Evolutionary conservation across 2,329 filamentous ascomycete species (phyloP).

Genomic region (Leptoxyphium fumago): DNA sequence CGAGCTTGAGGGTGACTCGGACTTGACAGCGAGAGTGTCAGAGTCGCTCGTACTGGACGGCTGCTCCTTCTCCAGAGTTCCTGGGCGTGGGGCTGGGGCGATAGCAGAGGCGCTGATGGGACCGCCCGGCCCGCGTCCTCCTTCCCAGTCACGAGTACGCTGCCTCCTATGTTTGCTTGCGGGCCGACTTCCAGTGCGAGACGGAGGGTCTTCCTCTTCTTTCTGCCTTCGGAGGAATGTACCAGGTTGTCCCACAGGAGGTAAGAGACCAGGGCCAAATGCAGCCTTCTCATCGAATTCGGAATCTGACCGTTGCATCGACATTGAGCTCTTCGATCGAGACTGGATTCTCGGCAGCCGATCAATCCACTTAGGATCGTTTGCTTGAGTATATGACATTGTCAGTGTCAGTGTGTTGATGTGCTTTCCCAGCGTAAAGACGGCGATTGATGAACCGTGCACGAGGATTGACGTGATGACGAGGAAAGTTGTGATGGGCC

Average conservation of each 20-base stretch:
- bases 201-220: constrained; percentile 56
- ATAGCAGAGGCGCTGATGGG: constrained; percentile 86
- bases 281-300: constrained; percentile 38
- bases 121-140: constrained; percentile 60
- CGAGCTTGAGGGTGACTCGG: constrained; percentile 16
- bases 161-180: constrained; percentile 48
- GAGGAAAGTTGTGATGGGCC: constrained; percentile 89
- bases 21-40: constrained; percentile 28
- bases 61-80: background rate
- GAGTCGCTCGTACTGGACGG: constrained; percentile 28
- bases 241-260: constrained; percentile 55
- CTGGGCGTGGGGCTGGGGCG: constrained; percentile 39
- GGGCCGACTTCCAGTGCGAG: constrained; percentile 46
- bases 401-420: constrained; percentile 95
- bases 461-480: constrained; percentile 90
- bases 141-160: constrained; percentile 50
- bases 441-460: constrained; percentile 93
- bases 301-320: constrained; percentile 52
- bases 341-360: constrained; percentile 71
- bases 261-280: constrained; percentile 46
- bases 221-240: constrained; percentile 68
- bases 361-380: constrained; percentile 90
- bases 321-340: constrained; percentile 66
- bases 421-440: constrained; percentile 92
- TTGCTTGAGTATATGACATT: constrained; percentile 85